Base-by-base conservation (phyloP, 768 basidiomycete species). In the Serpula lacrymans region DNA sequence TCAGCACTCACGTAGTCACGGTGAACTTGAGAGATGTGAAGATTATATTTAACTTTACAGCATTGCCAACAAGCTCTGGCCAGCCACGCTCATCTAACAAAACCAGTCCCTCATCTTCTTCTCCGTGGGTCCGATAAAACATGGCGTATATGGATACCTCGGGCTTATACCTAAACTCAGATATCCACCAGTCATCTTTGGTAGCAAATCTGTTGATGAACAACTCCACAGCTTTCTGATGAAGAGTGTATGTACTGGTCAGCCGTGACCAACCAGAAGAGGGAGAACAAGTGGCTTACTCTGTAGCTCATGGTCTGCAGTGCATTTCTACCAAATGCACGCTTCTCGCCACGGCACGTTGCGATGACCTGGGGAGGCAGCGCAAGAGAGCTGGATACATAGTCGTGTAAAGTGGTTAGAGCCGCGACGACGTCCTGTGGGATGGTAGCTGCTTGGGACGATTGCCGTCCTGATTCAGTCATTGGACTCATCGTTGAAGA, bases 181-280 rank as follows among this genome's bases (percentile, higher is more conserved):
- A 63, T 59, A 61, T 54, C 61, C 61, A 61, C 59, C 59, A 61
- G 17, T 61, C 59, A 34, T 61, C 59, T 30, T 61, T 61, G 35
- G 61, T 61, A 16, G 59, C 59, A 26, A 61, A 61, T 17, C 59
- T 62, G 24, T 60, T 62, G 4, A 61, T 54, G 41, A 61, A 61
- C 18, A 63, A 13, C 16, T 61, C 59, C 26, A 49, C 48, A 21
- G 42, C 59, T 57, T 59, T 61, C 59, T 61, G 41, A 10, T 25
- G n/a, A 8, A 14, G n/a, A n/a, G 20, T 14, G 28, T 25, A n/a
- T 16, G 14, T 6, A 23, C 11, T n/a, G n/a, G 28, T 60, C 38
- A 55, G 42, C 26, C 36, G 20, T n/a, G n/a, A n/a, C n/a, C n/a
- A n/a, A n/a, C n/a, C n/a, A n/a, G n/a, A n/a, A n/a, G n/a, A n/a